Evolutionary conservation across 768 basidiomycete species (phyloP).

Genomic region (Naganishia antarctica): DNA sequence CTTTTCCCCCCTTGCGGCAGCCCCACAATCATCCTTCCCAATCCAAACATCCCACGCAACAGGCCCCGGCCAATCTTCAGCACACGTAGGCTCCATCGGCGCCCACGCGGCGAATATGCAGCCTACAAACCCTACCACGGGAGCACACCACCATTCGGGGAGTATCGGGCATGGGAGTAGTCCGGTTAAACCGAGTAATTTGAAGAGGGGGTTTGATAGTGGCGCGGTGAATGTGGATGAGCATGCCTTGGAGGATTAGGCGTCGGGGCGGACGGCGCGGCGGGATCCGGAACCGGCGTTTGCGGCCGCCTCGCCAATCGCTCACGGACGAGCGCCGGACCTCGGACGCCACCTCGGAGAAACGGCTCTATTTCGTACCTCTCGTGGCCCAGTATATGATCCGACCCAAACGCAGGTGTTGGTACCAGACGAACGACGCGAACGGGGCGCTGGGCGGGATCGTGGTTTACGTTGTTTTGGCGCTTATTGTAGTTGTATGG

Average conservation of each 20-base stretch:
- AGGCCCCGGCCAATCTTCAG: slow-evolving; percentile 5
- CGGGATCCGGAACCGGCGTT: too few relatives aligned
- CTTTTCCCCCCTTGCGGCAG: slow-evolving; percentile 23
- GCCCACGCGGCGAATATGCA: not conserved
- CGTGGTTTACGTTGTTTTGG: too few relatives aligned
- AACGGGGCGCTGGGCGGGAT: too few relatives aligned
- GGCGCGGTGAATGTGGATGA: not conserved
- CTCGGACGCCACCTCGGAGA: too few relatives aligned
- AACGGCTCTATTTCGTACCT: too few relatives aligned
- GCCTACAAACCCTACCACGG: not conserved
- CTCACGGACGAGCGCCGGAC: too few relatives aligned
- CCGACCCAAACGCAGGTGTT: too few relatives aligned
- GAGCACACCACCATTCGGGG: slow-evolving; percentile 16
- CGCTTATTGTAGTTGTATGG: too few relatives aligned
- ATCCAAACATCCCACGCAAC: slow-evolving; percentile 23
- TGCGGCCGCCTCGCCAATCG: too few relatives aligned
- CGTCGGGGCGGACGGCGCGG: too few relatives aligned
- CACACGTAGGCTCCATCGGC: slow-evolving; percentile 1
- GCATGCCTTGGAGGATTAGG: slow-evolving; percentile 23
- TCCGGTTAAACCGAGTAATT: slow-evolving; percentile 25
- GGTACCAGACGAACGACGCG: too few relatives aligned
- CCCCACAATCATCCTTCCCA: slow-evolving; percentile 32
- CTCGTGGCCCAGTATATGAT: too few relatives aligned
- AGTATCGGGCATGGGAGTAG: slow-evolving; percentile 10
- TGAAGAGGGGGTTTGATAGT: slow-evolving; percentile 18